phyloP scores from a whole-genome alignment of 441 rosid genomes.

The Eutrema salsugineum region DNA sequence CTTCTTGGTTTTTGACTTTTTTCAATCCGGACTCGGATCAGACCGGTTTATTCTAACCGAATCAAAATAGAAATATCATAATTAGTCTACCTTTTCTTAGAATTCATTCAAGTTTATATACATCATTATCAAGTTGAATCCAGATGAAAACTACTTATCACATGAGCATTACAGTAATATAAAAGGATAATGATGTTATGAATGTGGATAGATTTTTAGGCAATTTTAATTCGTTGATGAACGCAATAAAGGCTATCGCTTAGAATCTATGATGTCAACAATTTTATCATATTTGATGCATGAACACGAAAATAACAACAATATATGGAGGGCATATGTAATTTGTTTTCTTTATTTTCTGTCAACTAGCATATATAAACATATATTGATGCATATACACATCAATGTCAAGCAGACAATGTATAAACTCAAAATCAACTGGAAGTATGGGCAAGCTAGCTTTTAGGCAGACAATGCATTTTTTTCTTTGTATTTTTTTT shows the following conservation, averaged over 20 bases:
- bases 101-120: too few species aligned
- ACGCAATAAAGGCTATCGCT: too few species aligned
- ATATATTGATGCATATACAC: neutral
- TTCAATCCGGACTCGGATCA: neutral
- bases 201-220: neutral
- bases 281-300: neutral
- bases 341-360: too few species aligned
- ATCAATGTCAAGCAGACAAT: neutral
- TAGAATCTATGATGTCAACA: too few species aligned
- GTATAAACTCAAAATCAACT: neutral
- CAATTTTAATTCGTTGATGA: neutral
- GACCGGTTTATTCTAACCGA: neutral
- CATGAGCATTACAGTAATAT: too few species aligned
- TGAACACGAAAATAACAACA: neutral
- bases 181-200: neutral
- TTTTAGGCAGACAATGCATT: neutral
- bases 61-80: neutral
- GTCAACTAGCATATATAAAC: neutral
- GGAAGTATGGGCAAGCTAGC: constrained; percentile 9
- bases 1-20: too few species aligned
- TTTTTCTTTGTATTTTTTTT: neutral
- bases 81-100: neutral
- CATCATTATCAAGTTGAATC: too few species aligned
- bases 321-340: neutral
- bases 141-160: too few species aligned